Evolutionary conservation across 371 early-diverging fungal species (phyloP).

Genomic region (Circinella minor): DNA sequence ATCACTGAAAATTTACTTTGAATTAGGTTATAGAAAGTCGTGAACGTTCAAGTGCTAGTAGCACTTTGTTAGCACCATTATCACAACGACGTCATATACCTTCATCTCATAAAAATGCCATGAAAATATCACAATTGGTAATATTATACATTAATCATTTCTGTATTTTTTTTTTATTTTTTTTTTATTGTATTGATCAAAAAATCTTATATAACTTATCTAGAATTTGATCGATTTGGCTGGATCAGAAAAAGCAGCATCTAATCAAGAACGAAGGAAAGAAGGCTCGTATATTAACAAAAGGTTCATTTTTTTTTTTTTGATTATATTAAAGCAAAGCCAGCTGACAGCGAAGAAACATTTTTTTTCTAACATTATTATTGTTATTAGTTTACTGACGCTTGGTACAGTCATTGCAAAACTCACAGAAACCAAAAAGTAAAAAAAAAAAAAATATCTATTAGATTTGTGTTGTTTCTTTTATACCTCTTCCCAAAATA

Average conservation of each 20-base stretch:
- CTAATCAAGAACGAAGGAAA: slow-evolving; percentile 74
- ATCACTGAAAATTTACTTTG: background rate
- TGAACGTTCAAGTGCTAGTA: slow-evolving; percentile 10
- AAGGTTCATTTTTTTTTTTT: slow-evolving; percentile 28
- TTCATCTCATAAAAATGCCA: slow-evolving; percentile 41
- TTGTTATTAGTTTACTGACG: slow-evolving; percentile 59
- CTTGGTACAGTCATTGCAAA: slow-evolving; percentile 86
- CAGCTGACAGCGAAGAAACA: too few species aligned
- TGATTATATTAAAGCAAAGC: background rate
- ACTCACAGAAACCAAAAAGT: slow-evolving; percentile 49
- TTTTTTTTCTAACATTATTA: background rate
- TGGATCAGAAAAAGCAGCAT: slow-evolving; percentile 87
- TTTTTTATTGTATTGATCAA: background rate
- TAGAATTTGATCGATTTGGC: slow-evolving; percentile 54
- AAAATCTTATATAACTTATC: background rate
- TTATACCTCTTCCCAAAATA: too few species aligned
- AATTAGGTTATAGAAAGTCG: slow-evolving; percentile 30
- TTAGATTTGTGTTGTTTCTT: too few species aligned
- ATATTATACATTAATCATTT: background rate
- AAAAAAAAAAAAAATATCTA: too few species aligned
- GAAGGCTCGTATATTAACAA: slow-evolving; percentile 93
- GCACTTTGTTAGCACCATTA: background rate
- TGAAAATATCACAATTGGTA: slow-evolving; percentile 72
- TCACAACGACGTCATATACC: slow-evolving; percentile 5
- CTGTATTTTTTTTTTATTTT: too few species aligned